Evolutionary conservation across 352 stramenopile genomes (phyloP).

Genomic region (Phytopythium boreale): DNA sequence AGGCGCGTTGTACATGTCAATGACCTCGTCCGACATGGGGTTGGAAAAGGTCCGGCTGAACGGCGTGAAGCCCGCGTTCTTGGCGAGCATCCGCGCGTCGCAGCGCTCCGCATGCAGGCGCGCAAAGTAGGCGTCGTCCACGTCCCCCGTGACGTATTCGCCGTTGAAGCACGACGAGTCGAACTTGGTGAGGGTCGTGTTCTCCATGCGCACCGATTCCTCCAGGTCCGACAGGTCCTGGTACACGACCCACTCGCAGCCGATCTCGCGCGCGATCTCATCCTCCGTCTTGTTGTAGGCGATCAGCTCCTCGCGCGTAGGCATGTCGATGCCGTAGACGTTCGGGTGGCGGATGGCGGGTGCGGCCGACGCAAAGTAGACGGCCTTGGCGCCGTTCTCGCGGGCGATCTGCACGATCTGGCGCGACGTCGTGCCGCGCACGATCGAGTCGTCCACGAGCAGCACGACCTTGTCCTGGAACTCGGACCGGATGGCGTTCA

Average conservation of each 20-base stretch:
- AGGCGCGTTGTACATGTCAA: constrained; percentile 88
- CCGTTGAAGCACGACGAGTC: constrained; percentile 98
- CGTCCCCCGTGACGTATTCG: constrained; percentile 95
- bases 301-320: constrained; percentile 96
- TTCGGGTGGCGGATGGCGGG: constrained; percentile 99
- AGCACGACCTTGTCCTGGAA: constrained; percentile 96
- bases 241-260: constrained; percentile 96
- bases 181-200: constrained; percentile 72
- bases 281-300: constrained; percentile 94
- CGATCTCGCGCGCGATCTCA: constrained; percentile 93
- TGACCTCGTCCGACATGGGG: constrained; percentile 77
- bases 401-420: constrained; percentile 99
- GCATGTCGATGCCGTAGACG: constrained; percentile 99
- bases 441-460: constrained; percentile 99
- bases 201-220: constrained; percentile 78
- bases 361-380: constrained; percentile 96
- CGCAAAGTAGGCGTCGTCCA: constrained; percentile 84
- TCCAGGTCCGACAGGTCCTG: constrained; percentile 92
- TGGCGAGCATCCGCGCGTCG: constrained; percentile 80
- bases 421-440: constrained; percentile 97
- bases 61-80: constrained; percentile 76
- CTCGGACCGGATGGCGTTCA: constrained; percentile 95
- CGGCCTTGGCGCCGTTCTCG: constrained; percentile 95
- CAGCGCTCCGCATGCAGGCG: constrained; percentile 75
- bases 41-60: constrained; percentile 80